These are phyloP conservation scores for Gentiana macrophylla DNA, from an alignment of 257 asterid species.

Conservation along the genomic window DNA sequence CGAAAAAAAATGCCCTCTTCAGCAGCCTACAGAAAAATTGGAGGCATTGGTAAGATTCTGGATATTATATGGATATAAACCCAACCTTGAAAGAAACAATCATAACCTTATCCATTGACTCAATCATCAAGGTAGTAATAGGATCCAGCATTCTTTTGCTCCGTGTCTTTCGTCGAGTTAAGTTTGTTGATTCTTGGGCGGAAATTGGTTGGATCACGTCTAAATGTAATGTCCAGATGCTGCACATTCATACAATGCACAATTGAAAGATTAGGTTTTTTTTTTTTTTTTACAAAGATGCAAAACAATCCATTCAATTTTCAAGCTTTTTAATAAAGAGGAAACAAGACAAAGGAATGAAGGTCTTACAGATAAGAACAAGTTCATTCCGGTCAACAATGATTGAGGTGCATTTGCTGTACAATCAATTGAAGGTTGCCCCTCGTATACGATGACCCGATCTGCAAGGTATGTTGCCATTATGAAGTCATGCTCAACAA, in stretches of 20 bases:
- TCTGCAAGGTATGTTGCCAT: conserved; percentile 99
- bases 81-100: not conserved
- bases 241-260: conserved; percentile 21
- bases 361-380: conserved; percentile 80
- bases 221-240: conserved; percentile 93
- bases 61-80: too few species aligned
- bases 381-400: conserved; percentile 93
- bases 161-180: conserved; percentile 95
- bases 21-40: too few species aligned
- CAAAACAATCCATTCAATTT: too few species aligned
- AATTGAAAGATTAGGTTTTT: too few species aligned
- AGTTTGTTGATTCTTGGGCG: conserved; percentile 94
- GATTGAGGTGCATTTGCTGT: conserved; percentile 91
- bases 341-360: not conserved
- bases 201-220: conserved; percentile 92
- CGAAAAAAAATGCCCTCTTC: too few species aligned
- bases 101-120: conserved; percentile 5
- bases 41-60: too few species aligned
- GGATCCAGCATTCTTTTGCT: conserved; percentile 91
- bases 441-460: conserved; percentile 91
- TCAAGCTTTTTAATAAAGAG: too few species aligned
- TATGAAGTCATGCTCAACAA: conserved; percentile 95
- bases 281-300: too few species aligned
- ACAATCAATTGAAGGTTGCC: conserved; percentile 79
- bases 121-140: conserved; percentile 88